Conservation (phyloP, 1,284 basidiomycete species). For the Schizophyllum amplum region DNA sequence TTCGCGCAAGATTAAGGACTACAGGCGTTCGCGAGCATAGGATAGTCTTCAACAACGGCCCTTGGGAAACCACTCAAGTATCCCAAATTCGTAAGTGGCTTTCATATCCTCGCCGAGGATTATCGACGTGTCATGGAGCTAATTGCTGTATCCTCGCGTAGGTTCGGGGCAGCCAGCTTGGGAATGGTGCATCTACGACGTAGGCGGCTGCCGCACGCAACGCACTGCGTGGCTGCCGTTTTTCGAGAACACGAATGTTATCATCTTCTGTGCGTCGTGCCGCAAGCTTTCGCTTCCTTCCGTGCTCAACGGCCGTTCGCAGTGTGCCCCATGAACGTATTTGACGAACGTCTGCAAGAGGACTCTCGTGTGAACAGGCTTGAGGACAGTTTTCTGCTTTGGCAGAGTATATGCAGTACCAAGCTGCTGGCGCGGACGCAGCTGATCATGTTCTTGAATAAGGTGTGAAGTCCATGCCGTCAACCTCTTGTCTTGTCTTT, state of each 20-base stretch:
- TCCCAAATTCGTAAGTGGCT: background rate
- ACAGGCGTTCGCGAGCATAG: slow-evolving; percentile 43
- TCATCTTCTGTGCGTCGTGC: slow-evolving; percentile 33
- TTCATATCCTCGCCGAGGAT: background rate
- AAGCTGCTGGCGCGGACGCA: slow-evolving; percentile 44
- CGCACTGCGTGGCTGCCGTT: slow-evolving; percentile 56
- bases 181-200: slow-evolving; percentile 62
- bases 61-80: slow-evolving; percentile 22
- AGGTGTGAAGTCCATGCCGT: slow-evolving; percentile 1
- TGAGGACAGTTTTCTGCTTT: slow-evolving; percentile 51
- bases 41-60: slow-evolving; percentile 37
- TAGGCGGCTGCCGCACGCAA: slow-evolving; percentile 52
- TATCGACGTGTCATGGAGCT: background rate
- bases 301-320: background rate
- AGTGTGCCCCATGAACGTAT: slow-evolving; percentile 24
- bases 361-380: slow-evolving; percentile 51
- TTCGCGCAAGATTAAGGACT: slow-evolving; percentile 52
- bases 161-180: slow-evolving; percentile 18
- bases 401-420: slow-evolving; percentile 51
- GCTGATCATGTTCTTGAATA: slow-evolving; percentile 46
- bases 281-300: slow-evolving; percentile 2
- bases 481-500: slow-evolving; percentile 26
- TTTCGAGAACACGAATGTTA: slow-evolving; percentile 48
- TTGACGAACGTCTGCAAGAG: slow-evolving; percentile 56
- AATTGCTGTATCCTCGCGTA: background rate